These are phyloP conservation scores for Maudiozyma turicensis DNA, from an alignment of 805 yeast genomes.

Conservation along the genomic window DNA sequence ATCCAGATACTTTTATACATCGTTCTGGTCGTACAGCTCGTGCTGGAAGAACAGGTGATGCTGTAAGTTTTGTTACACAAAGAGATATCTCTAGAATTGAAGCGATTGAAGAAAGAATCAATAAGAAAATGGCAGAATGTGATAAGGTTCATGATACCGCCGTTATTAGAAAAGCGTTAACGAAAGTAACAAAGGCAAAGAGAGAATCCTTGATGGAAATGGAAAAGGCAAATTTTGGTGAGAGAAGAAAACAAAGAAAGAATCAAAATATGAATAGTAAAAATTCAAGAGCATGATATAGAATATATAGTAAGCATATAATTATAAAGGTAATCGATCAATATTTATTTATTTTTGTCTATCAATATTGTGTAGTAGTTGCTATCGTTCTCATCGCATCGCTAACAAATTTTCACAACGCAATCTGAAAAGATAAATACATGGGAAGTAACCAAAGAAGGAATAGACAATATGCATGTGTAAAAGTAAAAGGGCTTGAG, in stretches of 20 bases:
- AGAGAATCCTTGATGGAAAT: slow-evolving; percentile 87
- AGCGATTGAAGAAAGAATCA: slow-evolving; percentile 79
- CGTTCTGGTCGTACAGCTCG: slow-evolving; percentile 98
- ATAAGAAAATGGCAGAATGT: slow-evolving; percentile 68
- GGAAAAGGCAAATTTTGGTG: slow-evolving; percentile 88
- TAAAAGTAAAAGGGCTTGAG: background rate
- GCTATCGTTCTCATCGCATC: too few relatives aligned
- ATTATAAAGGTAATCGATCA: background rate
- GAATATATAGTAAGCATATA: background rate
- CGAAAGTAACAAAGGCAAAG: slow-evolving; percentile 67
- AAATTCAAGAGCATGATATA: slow-evolving; percentile 6
- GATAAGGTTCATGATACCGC: slow-evolving; percentile 63
- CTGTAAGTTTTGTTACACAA: slow-evolving; percentile 75
- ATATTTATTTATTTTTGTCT: too few relatives aligned
- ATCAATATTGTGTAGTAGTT: too few relatives aligned
- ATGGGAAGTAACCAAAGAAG: too few relatives aligned
- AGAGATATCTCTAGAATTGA: slow-evolving; percentile 73
- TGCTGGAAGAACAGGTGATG: slow-evolving; percentile 85
- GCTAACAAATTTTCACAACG: too few relatives aligned
- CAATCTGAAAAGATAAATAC: too few relatives aligned
- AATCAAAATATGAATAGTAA: slow-evolving; percentile 25
- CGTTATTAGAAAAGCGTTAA: slow-evolving; percentile 64
- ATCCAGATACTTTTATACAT: slow-evolving; percentile 93
- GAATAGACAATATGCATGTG: background rate
- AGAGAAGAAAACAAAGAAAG: slow-evolving; percentile 45